Conservation (phyloP, 345 rosid genomes). For the Bruguiera parviflora region DNA sequence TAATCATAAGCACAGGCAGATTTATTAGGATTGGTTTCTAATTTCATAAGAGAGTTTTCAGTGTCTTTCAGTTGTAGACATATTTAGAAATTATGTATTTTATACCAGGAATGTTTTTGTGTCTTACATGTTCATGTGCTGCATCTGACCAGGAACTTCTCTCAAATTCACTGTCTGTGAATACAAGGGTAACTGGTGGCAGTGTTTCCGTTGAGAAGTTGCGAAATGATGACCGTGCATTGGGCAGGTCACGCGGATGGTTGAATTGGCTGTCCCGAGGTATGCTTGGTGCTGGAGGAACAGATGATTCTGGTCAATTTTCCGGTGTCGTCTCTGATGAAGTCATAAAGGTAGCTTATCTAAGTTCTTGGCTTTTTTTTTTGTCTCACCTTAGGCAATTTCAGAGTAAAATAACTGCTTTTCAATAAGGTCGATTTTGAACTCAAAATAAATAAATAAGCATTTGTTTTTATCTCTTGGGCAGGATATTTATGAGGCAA, state of each 20-base stretch:
- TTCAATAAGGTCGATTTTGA: too few species aligned
- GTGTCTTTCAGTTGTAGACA: background rate
- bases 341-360: constrained; percentile 67
- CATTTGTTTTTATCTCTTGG: constrained; percentile 10
- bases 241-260: constrained; percentile 80
- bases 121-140: too few species aligned
- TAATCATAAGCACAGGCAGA: background rate
- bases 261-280: constrained; percentile 95
- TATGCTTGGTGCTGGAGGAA: constrained; percentile 99
- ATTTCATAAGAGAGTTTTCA: background rate
- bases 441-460: constrained; percentile 1
- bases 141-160: constrained; percentile 48
- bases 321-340: constrained; percentile 94
- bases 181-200: constrained; percentile 30
- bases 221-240: constrained; percentile 48
- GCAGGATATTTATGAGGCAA: constrained; percentile 91
- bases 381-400: too few species aligned
- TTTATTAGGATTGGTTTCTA: background rate
- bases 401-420: too few species aligned
- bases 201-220: constrained; percentile 42
- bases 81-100: too few species aligned
- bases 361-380: background rate
- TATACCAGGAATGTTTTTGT: too few species aligned
- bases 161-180: constrained; percentile 31
- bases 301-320: constrained; percentile 87